phyloP scores from a whole-genome alignment of 164 flowering plant species.

The Nelumbo lutea region DNA sequence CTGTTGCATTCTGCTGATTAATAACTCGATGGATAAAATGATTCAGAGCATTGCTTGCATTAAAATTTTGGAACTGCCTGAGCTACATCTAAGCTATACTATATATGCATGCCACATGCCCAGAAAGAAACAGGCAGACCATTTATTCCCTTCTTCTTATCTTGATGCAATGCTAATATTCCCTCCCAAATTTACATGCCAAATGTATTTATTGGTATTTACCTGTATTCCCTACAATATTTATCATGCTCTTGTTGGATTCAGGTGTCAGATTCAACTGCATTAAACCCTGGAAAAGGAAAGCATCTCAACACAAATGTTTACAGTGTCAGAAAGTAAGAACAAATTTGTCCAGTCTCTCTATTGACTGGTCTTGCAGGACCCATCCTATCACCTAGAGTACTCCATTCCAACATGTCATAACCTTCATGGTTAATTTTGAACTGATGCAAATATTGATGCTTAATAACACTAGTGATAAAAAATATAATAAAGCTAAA shows the following conservation, averaged over 20 bases:
- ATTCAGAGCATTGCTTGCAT: too few relatives aligned
- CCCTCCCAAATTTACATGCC: background rate
- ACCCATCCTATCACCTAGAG: background rate
- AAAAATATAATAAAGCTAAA: background rate
- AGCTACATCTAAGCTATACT: too few relatives aligned
- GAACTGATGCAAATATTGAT: background rate
- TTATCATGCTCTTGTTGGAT: conserved; percentile 50
- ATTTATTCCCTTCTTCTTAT: background rate
- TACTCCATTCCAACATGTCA: background rate
- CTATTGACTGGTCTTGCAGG: background rate
- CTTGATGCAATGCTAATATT: background rate
- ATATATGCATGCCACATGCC: too few relatives aligned
- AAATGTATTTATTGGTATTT: background rate
- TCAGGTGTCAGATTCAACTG: conserved; percentile 57
- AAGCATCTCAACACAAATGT: conserved; percentile 7
- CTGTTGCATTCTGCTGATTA: too few relatives aligned
- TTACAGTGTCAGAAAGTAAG: conserved; percentile 5
- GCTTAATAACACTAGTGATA: background rate
- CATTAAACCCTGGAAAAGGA: conserved; percentile 25
- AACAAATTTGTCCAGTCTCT: background rate
- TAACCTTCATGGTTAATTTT: background rate
- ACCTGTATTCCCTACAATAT: conserved; percentile 81
- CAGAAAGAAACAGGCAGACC: too few relatives aligned
- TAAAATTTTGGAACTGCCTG: too few relatives aligned
- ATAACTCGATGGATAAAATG: too few relatives aligned